Conservation (phyloP, 257 asterid species). For the Capsicum pubescens region DNA sequence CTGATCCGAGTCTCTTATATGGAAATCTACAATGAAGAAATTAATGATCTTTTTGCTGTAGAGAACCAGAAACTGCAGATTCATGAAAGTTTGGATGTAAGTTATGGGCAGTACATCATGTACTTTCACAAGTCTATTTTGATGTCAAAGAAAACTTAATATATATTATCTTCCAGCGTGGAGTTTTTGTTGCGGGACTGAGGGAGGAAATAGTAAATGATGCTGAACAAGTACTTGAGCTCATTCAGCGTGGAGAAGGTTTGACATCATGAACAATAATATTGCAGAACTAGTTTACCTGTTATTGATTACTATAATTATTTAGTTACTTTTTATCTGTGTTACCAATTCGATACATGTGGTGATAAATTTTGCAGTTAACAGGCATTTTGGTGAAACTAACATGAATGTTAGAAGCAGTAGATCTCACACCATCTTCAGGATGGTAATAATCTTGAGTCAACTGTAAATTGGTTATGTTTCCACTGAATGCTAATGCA, state of each 20-base stretch:
- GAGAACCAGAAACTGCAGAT: slow-evolving; percentile 91
- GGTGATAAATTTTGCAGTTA: slow-evolving; percentile 54
- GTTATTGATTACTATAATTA: not conserved
- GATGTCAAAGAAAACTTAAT: slow-evolving; percentile 26
- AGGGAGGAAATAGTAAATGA: slow-evolving; percentile 90
- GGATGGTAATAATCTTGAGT: slow-evolving; percentile 68
- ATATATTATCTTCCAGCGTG: slow-evolving; percentile 64
- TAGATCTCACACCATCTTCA: slow-evolving; percentile 93
- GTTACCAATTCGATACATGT: slow-evolving; percentile 31
- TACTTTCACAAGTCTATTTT: slow-evolving; percentile 9
- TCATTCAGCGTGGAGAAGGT: slow-evolving; percentile 96
- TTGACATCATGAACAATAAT: slow-evolving; percentile 35
- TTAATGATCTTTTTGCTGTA: slow-evolving; percentile 87
- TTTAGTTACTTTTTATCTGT: not conserved
- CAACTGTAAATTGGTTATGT: not conserved
- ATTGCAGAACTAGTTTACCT: not conserved
- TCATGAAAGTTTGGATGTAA: slow-evolving; percentile 98
- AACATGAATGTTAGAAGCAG: slow-evolving; percentile 98
- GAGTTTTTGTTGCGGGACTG: slow-evolving; percentile 97
- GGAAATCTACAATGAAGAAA: slow-evolving; percentile 98
- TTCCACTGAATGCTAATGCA: slow-evolving; percentile 27
- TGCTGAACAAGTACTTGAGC: slow-evolving; percentile 87
- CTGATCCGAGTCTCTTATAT: slow-evolving; percentile 92
- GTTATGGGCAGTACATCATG: slow-evolving; percentile 28
- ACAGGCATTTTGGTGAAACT: slow-evolving; percentile 97